Evolutionary conservation across 2,329 filamentous ascomycete species (phyloP), one percentile per base, ranked within the genome.

Genomic region (Clonostachys rhizophaga): DNA sequence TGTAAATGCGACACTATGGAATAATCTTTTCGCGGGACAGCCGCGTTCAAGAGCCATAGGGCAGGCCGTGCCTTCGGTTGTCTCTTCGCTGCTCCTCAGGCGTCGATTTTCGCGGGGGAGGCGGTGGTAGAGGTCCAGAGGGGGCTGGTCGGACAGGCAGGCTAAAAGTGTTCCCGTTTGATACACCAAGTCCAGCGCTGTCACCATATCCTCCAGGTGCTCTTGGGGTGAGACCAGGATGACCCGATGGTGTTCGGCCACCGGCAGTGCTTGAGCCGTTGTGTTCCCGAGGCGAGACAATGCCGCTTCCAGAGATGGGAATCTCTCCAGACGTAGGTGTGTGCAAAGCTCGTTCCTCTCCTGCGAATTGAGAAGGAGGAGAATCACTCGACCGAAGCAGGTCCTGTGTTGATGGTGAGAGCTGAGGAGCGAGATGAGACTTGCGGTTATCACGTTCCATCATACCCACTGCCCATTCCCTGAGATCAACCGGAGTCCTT

Each of bases 381-480:
- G 81, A 84, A 55, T 84, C 81, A 55, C 69, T 75, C 24, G 78
- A 78, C 49, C 86, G 82, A 43, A 91, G 77, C 34, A 92, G 77
- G 11, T 89, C 86, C 60, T 89, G 84, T 2, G 88, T 89, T 9
- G 87, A 81, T 1, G 91, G 89, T 11, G 87, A 89, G 40, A 88
- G 74, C 58, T 88, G 85, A 34, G 91, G 90, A 14, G 85, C 88
- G 36, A 96, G 79, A 64, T 96, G 92, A 30, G 91, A 96, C 67
- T 95, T 96, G 63, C 94, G 89, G 67, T 96, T 96, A 67, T 96
- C 89, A 57, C 86, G 84, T 64, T 96, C 91, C 82, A 97, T 92
- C 75, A 97, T 81, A 58, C 89, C 85, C 43, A 95, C 83, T 18
- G 94, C 92, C 94, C 94, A 99, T 52, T 91, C 89, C 65, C 88